Base-by-base conservation (phyloP, 192 early-diverging fungal genomes). In the Dimargaris xerosporica region DNA sequence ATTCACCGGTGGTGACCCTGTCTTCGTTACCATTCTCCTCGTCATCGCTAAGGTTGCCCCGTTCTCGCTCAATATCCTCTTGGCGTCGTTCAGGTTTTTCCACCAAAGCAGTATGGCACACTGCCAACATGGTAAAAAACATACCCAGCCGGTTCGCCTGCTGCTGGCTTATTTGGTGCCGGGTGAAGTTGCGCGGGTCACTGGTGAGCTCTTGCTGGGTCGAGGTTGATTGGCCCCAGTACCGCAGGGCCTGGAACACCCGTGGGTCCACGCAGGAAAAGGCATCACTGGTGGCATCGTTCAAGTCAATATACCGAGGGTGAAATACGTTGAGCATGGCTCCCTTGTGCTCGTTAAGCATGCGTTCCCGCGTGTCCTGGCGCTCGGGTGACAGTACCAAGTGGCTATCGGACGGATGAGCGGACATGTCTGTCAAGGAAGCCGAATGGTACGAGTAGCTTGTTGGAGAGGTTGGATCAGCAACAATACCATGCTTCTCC, bases 91-190 rank as follows among this genome's bases (percentile, higher is more conserved):
- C 72, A 44, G 71, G 64, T 47, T 81, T 78, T 31, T 96, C 94
- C 0, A 93, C 85, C 12, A 99, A 78, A 0, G 95, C 94, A 0
- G 96, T 96, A 70, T 99, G 94, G 68, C 94, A 99, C 0, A 96
- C 76, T 15, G 92, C 87, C 25, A 99, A 71, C 25, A 92, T 74
- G 3, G 82, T 87, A 68, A 94, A 88, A 61, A 97, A 99, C 64
- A 95, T 89, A 23, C 76, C 71, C 39, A 93, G 76, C 12, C 79
- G 81, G 15, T 77, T 73, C 9, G 81, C 75, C 19, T 85, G 80
- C 59, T 28, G 21, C 29, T 25, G 12, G 28, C 65, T 28, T 7
- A 48, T 42, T 15, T 71, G 66, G 34, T 43, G 50, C 39, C 13
- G 23, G 11, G 23, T 5, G 48, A 19, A 1, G 30, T 23, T 63